Evolutionary conservation across 1,284 basidiomycete genomes (phyloP).

Genomic region (Apiotrichum mycotoxinovorans): DNA sequence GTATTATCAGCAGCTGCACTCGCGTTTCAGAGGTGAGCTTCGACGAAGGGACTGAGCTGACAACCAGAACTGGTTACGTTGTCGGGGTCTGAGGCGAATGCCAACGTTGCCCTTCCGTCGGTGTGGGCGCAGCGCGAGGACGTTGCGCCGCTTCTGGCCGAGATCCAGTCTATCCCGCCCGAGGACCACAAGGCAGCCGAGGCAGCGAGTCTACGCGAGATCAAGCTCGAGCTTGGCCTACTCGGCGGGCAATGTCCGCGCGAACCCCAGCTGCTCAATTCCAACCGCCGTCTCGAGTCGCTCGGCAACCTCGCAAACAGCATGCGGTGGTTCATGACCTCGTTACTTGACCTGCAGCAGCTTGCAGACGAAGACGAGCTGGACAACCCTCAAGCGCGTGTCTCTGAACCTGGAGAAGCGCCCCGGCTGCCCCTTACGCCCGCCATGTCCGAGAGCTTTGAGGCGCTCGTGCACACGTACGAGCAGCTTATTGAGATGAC

Average conservation of each 20-base stretch:
- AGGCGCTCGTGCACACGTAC: constrained; percentile 83
- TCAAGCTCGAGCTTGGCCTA: constrained; percentile 9
- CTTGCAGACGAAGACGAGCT: constrained; percentile 55
- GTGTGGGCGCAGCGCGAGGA: constrained; percentile 84
- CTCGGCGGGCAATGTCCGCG: constrained; percentile 54
- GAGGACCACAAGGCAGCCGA: constrained; percentile 9
- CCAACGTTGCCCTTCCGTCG: constrained; percentile 58
- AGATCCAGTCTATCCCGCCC: constrained; percentile 28
- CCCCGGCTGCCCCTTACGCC: constrained; percentile 71
- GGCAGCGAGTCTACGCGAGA: not conserved
- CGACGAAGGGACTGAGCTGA: constrained; percentile 5
- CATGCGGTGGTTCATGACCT: constrained; percentile 74
- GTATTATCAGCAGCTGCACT: constrained; percentile 90
- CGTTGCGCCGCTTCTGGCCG: constrained; percentile 66
- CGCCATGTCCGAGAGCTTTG: constrained; percentile 85
- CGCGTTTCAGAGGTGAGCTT: constrained; percentile 62
- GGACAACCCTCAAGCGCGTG: constrained; percentile 55
- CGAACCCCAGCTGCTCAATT: constrained; percentile 69
- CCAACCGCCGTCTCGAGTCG: constrained; percentile 69
- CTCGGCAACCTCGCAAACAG: constrained; percentile 81
- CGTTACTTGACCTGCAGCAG: constrained; percentile 64
- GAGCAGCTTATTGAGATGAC: constrained; percentile 81
- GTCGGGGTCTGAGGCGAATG: not conserved
- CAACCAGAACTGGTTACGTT: constrained; percentile 27
- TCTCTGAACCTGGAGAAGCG: constrained; percentile 53